Evolutionary conservation across 1,284 basidiomycete species (phyloP), one percentile per base, ranked within the genome.

Genomic region (Sanguinoderma infundibulare): DNA sequence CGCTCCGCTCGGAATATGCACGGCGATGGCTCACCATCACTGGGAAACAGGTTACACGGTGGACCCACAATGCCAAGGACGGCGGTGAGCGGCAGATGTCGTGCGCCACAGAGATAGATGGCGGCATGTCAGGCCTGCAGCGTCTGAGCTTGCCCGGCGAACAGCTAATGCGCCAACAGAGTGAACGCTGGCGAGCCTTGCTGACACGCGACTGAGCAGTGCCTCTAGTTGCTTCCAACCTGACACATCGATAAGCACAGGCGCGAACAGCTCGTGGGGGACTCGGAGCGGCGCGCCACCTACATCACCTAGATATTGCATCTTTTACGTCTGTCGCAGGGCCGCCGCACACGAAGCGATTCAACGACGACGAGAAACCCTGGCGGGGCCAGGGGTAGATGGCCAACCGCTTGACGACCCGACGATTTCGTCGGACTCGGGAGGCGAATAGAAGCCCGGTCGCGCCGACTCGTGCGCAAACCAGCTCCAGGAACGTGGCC

Each of bases 81-180:
- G 40, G 24, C 36, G 44, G 47, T 30, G 24, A 46, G n/a, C 55
- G 34, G 28, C 58, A 51, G 57, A 55, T 30, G 63, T 62, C 42
- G 63, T 30, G 51, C 55, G 42, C 57, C 52, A 55, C 35, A 61
- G 40, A 60, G 63, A 65, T 62, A n/a, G n/a, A n/a, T 46, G 42
- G 42, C 42, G 42, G 42, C 55, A n/a, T 17, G 8, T 35, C 12
- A 28, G 55, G 39, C 28, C n/a, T n/a, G n/a, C n/a, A n/a, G n/a
- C n/a, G n/a, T n/a, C n/a, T n/a, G n/a, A n/a, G n/a, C n/a, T n/a
- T n/a, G n/a, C n/a, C n/a, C n/a, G n/a, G n/a, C n/a, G n/a, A n/a
- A n/a, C n/a, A n/a, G n/a, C n/a, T n/a, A n/a, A n/a, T n/a, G n/a
- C n/a, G n/a, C n/a, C n/a, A n/a, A n/a, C n/a, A n/a, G n/a, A n/a